Percentiles rank a stretch among this genome's conserved stretches.
Evolutionary conservation across 768 basidiomycete species (phyloP).

Genomic region (Tephrocybe rancida): DNA sequence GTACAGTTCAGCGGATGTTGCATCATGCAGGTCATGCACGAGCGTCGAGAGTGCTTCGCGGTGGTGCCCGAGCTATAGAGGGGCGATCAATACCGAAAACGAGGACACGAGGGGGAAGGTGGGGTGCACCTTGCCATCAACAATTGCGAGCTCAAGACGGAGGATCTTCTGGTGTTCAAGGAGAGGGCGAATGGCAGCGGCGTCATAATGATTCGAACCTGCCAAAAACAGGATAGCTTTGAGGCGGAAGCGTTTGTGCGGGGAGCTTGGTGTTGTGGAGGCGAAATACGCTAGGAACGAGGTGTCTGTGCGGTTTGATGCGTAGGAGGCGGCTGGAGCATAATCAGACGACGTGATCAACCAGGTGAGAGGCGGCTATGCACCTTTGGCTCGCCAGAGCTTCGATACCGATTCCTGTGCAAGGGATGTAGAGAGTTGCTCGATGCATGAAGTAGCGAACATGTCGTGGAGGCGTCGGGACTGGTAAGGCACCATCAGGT

Average conservation of each 20-base stretch:
- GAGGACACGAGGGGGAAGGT: not conserved
- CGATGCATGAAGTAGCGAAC: conserved; percentile 58
- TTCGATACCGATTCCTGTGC: conserved; percentile 54
- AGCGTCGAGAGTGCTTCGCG: conserved; percentile 66
- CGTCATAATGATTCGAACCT: conserved; percentile 71
- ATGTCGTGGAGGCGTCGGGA: conserved; percentile 66
- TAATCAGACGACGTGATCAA: conserved; percentile 3
- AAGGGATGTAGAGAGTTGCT: conserved; percentile 53
- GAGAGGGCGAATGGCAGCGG: conserved; percentile 45
- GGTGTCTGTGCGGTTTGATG: conserved; percentile 32
- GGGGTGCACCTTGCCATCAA: conserved; percentile 72
- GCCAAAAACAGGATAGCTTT: conserved; percentile 82
- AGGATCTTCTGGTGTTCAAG: conserved; percentile 53
- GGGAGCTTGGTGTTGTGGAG: conserved; percentile 81
- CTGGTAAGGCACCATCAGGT: conserved; percentile 30
- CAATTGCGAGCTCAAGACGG: conserved; percentile 72
- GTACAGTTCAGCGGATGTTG: conserved; percentile 81
- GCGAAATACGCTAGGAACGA: conserved; percentile 78
- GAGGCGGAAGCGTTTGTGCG: conserved; percentile 70
- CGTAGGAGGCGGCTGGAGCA: conserved; percentile 41
- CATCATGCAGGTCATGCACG: conserved; percentile 71
- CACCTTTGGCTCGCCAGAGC: conserved; percentile 74
- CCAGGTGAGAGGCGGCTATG: not conserved
- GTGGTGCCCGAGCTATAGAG: conserved; percentile 52
- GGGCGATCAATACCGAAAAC: conserved; percentile 4